phyloP scores from a whole-genome alignment of 2,329 filamentous ascomycete species.

The Pestalotiopsis sp. region DNA sequence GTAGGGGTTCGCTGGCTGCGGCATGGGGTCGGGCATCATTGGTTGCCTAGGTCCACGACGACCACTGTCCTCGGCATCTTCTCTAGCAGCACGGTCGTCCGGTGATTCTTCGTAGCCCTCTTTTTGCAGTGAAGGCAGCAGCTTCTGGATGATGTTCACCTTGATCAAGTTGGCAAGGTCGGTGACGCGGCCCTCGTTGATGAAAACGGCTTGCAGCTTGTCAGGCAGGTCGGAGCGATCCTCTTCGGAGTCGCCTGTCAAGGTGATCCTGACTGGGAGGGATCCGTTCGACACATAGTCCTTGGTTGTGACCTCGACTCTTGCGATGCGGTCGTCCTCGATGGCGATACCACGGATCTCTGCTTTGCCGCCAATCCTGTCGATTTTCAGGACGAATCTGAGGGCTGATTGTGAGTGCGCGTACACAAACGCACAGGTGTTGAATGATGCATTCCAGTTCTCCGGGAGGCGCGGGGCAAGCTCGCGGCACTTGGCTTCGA shows the following conservation, averaged over 20 bases:
- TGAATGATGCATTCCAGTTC: slow-evolving; percentile 77
- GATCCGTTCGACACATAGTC: slow-evolving; percentile 71
- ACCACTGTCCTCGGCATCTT: slow-evolving; percentile 46
- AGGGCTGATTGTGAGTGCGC: slow-evolving; percentile 83
- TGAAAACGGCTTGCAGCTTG: slow-evolving; percentile 67
- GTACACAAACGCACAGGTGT: slow-evolving; percentile 82
- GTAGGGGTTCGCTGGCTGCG: slow-evolving; percentile 66
- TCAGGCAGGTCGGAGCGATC: slow-evolving; percentile 50
- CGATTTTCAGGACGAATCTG: slow-evolving; percentile 80
- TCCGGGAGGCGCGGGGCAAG: slow-evolving; percentile 67
- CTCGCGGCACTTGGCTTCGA: slow-evolving; percentile 60
- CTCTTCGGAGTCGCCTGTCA: slow-evolving; percentile 47
- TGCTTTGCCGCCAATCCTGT: slow-evolving; percentile 80
- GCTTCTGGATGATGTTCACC: slow-evolving; percentile 78
- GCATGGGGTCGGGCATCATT: slow-evolving; percentile 52
- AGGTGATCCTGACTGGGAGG: slow-evolving; percentile 59
- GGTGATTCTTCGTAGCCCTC: slow-evolving; percentile 73
- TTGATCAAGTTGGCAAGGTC: slow-evolving; percentile 76
- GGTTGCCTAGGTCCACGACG: slow-evolving; percentile 41
- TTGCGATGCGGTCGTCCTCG: slow-evolving; percentile 78
- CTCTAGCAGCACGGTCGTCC: slow-evolving; percentile 41
- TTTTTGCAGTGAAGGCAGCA: slow-evolving; percentile 76
- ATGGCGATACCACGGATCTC: slow-evolving; percentile 79
- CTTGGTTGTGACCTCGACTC: slow-evolving; percentile 72
- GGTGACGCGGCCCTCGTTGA: slow-evolving; percentile 67